Evolutionary conservation across 176 grass and related monocot genomes (phyloP).

Genomic region (Olyra latifolia): DNA sequence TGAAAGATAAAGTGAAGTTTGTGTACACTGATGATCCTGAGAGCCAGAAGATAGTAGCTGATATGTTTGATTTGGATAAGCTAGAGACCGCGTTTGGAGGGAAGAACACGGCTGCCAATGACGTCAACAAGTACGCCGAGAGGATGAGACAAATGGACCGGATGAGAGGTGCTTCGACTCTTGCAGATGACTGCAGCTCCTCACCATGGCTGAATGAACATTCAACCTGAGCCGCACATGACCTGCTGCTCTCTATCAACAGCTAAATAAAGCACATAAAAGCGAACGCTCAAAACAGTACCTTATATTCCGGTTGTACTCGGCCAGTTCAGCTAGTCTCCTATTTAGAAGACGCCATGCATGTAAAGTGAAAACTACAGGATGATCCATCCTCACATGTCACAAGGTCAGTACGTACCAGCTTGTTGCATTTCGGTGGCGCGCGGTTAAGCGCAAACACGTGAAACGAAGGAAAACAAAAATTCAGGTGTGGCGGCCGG

Average conservation of each 20-base stretch:
- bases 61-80: slow-evolving; percentile 43
- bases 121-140: slow-evolving; percentile 42
- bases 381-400: too few relatives aligned
- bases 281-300: too few relatives aligned
- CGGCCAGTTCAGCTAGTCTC: too few relatives aligned
- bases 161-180: background rate
- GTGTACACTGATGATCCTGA: slow-evolving; percentile 34
- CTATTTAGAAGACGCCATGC: too few relatives aligned
- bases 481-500: too few relatives aligned
- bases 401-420: too few relatives aligned
- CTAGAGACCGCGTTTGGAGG: slow-evolving; percentile 54
- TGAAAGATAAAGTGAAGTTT: slow-evolving; percentile 49
- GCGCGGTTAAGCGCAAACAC: too few relatives aligned
- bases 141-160: slow-evolving; percentile 44
- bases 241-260: background rate
- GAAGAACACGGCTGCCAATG: slow-evolving; percentile 19
- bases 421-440: too few relatives aligned
- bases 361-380: too few relatives aligned
- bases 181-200: background rate
- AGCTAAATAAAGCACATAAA: background rate
- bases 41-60: slow-evolving; percentile 44
- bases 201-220: slow-evolving; percentile 6
- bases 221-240: background rate
- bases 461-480: too few relatives aligned
- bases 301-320: too few relatives aligned